Conservation (phyloP, 306 rosid species). For the Acacia melanoxylon region DNA sequence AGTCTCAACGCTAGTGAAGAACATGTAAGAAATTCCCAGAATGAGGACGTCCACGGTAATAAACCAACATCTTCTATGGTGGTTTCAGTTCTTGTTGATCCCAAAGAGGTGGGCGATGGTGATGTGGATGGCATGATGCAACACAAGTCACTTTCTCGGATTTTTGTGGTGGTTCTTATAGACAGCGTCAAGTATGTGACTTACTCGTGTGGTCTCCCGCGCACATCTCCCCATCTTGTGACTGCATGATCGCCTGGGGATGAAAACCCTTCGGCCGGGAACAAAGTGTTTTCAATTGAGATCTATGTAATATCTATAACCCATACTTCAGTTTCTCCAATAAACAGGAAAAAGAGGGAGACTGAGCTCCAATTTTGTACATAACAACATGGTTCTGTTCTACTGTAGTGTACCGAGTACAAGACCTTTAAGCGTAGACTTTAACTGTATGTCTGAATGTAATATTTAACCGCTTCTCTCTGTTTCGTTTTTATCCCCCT, state of each 20-base stretch:
- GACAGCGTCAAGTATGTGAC: constrained; percentile 94
- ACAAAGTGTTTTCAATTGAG: constrained; percentile 26
- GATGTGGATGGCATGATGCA: constrained; percentile 73
- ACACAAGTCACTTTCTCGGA: constrained; percentile 76
- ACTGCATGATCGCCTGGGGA: constrained; percentile 51
- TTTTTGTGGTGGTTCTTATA: constrained; percentile 76
- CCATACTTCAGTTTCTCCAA: constrained; percentile 44
- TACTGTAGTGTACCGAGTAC: background rate
- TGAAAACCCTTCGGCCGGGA: constrained; percentile 17
- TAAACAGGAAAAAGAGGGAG: background rate
- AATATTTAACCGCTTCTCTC: background rate
- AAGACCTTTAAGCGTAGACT: background rate
- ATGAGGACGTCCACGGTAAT: constrained; percentile 57
- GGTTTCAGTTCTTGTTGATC: constrained; percentile 93
- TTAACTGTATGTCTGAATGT: background rate
- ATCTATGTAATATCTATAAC: constrained; percentile 46
- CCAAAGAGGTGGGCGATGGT: constrained; percentile 68
- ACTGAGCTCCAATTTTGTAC: constrained; percentile 45
- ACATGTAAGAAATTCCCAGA: constrained; percentile 41
- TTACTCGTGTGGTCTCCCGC: constrained; percentile 87
- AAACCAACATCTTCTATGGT: constrained; percentile 71
- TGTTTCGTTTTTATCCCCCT: background rate
- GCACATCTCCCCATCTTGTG: constrained; percentile 66
- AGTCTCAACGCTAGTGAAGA: constrained; percentile 63
- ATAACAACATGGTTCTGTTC: constrained; percentile 13